Percentiles rank a stretch among this genome's conserved stretches.
Conservation (phyloP, 192 early-diverging fungal genomes). For the Backusella mclennaniae region DNA sequence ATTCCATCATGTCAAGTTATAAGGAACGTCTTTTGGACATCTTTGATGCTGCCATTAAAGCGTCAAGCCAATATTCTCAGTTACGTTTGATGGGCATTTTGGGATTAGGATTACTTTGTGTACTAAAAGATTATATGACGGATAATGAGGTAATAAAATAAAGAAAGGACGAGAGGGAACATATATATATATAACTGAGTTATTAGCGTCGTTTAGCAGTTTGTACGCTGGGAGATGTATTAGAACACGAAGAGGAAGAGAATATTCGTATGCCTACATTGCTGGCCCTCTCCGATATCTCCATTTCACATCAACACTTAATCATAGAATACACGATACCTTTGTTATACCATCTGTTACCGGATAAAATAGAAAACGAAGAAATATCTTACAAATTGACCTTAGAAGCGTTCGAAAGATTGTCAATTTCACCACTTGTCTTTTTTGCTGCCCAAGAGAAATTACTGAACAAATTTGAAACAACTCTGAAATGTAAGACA, state of each 20-base stretch:
- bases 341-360: conserved; percentile 49
- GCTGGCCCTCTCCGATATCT: conserved; percentile 20
- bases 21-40: conserved; percentile 75
- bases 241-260: conserved; percentile 45
- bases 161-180: background rate
- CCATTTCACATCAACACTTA: conserved; percentile 38
- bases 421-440: conserved; percentile 43
- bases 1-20: conserved; percentile 61
- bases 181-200: background rate
- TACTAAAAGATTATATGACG: conserved; percentile 55
- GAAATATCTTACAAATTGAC: conserved; percentile 30
- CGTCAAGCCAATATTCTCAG: conserved; percentile 72
- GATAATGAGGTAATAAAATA: conserved; percentile 47
- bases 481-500: background rate
- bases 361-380: conserved; percentile 4
- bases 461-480: conserved; percentile 52
- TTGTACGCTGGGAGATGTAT: conserved; percentile 47
- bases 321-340: conserved; percentile 54
- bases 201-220: conserved; percentile 42
- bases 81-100: conserved; percentile 69
- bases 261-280: conserved; percentile 42
- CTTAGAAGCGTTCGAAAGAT: conserved; percentile 43
- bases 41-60: conserved; percentile 62
- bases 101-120: conserved; percentile 64
- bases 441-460: conserved; percentile 43